phyloP scores from a whole-genome alignment of 192 early-diverging fungal genomes.

The Rhizophagus sp. region DNA sequence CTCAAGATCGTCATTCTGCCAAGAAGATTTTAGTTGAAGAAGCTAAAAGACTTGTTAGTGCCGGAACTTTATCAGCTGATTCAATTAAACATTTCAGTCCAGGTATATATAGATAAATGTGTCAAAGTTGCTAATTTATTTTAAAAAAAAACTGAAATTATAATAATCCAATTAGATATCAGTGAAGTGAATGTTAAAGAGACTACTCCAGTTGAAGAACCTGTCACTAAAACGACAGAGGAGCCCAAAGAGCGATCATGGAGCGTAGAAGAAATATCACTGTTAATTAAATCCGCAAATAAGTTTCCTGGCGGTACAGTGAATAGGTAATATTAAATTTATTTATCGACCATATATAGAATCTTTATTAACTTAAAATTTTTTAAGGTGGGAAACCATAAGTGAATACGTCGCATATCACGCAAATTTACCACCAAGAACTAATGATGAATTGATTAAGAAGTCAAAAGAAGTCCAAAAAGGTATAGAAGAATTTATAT shows the following conservation, averaged over 20 bases:
- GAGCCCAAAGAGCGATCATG: conserved; percentile 43
- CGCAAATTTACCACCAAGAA: conserved; percentile 56
- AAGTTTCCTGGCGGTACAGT: conserved; percentile 78
- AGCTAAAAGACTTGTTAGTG: conserved; percentile 36
- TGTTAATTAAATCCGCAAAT: conserved; percentile 80
- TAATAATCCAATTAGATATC: conserved; percentile 24
- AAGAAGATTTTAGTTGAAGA: conserved; percentile 37
- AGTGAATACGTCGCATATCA: conserved; percentile 77
- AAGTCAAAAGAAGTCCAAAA: conserved; percentile 71
- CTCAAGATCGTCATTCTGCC: conserved; percentile 29
- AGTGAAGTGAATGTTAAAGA: conserved; percentile 15
- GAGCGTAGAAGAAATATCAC: conserved; percentile 68
- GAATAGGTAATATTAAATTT: conserved; percentile 41
- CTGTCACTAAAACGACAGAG: not conserved
- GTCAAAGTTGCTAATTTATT: not conserved
- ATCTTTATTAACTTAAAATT: not conserved
- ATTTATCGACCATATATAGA: not conserved
- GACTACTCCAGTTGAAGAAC: not conserved
- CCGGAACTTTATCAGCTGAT: conserved; percentile 33
- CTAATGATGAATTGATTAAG: conserved; percentile 70
- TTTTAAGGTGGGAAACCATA: conserved; percentile 72
- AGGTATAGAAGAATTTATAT: conserved; percentile 34
- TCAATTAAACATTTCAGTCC: conserved; percentile 41
- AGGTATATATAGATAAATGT: conserved; percentile 25
- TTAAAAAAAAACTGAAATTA: no score